Evolutionary conservation across 2,329 filamentous ascomycete genomes (phyloP).

Genomic region (Botrytis galanthina): DNA sequence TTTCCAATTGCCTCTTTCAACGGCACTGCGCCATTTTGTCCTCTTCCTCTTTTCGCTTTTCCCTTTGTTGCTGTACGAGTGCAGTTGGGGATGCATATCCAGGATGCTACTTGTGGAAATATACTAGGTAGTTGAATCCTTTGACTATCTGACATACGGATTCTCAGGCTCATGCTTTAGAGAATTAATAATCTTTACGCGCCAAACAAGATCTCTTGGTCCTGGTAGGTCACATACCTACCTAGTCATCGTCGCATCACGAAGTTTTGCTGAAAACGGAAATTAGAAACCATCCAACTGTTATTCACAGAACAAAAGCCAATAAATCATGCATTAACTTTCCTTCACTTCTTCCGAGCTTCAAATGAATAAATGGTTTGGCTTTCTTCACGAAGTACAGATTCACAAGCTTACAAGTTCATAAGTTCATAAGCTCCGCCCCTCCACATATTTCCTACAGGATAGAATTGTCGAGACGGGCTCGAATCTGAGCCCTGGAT

Average conservation of each 20-base stretch:
- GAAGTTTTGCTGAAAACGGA: slow-evolving; percentile 2
- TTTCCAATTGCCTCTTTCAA: not conserved
- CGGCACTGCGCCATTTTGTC: not conserved
- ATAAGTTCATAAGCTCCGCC: not conserved
- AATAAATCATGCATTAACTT: not conserved
- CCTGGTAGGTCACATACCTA: not conserved
- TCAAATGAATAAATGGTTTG: not conserved
- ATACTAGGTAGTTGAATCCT: not conserved
- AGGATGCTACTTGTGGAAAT: not conserved
- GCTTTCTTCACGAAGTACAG: not conserved
- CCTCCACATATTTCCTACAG: not conserved
- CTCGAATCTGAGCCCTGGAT: not conserved
- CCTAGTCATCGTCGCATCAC: not conserved
- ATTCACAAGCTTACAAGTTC: not conserved
- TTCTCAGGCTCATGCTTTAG: not conserved
- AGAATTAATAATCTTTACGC: too few relatives aligned
- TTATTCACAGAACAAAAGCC: not conserved
- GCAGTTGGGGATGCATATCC: not conserved
- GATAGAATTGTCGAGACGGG: not conserved
- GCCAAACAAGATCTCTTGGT: not conserved
- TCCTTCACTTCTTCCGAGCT: not conserved
- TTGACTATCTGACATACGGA: not conserved
- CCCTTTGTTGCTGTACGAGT: not conserved
- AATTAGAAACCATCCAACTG: not conserved
- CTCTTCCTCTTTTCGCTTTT: not conserved